Conservation (phyloP, 148 eudicot species). For the Vaccinium vitisidaea region DNA sequence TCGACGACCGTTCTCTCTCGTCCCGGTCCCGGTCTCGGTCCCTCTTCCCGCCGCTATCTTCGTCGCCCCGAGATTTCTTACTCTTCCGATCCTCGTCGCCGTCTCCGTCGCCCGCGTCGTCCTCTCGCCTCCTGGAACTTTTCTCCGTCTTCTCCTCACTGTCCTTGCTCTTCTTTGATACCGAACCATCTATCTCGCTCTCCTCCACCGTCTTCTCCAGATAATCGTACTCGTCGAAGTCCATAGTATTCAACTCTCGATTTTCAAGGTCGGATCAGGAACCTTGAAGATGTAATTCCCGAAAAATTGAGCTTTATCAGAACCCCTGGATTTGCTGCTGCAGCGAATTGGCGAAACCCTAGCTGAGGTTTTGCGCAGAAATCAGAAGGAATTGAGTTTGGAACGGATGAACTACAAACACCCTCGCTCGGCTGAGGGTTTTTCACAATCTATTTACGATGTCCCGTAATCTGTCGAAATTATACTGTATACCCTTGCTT, state of each 20-base stretch:
- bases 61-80: constrained; percentile 45
- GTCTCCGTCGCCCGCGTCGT: constrained; percentile 27
- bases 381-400: background rate
- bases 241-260: constrained; percentile 33
- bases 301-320: background rate
- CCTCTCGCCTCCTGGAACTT: constrained; percentile 49
- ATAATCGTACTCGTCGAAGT: constrained; percentile 97
- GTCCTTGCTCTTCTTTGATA: constrained; percentile 35
- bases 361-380: background rate
- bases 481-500: too few species aligned
- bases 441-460: too few species aligned
- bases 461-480: too few species aligned
- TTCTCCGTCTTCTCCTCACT: constrained; percentile 41
- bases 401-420: too few species aligned
- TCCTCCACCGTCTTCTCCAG: constrained; percentile 81
- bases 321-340: background rate
- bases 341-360: constrained; percentile 13
- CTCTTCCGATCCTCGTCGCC: constrained; percentile 33
- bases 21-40: constrained; percentile 36
- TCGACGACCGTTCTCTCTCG: constrained; percentile 17
- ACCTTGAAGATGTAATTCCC: background rate
- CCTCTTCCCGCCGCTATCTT: constrained; percentile 28
- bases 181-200: constrained; percentile 22
- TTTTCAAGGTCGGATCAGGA: background rate
- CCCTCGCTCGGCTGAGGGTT: too few species aligned